Evolutionary conservation across 1,284 basidiomycete genomes (phyloP).

Genomic region (Ceratobasidium theobromae): DNA sequence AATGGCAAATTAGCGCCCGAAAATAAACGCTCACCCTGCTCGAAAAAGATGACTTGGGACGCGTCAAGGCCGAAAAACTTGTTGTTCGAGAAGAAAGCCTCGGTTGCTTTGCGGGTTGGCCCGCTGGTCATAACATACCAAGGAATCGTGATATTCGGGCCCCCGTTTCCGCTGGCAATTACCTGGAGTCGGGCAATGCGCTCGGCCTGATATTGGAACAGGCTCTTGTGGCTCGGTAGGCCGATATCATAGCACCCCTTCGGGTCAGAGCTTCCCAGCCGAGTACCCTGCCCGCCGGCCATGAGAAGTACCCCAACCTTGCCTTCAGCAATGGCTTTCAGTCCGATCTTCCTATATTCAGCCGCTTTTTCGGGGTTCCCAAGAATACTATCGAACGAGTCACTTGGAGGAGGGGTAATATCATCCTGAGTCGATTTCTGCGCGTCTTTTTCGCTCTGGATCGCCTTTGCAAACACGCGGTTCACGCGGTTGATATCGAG

Average conservation of each 20-base stretch:
- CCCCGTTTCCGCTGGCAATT: conserved; percentile 63
- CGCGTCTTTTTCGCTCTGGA: conserved; percentile 63
- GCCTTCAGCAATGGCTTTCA: conserved; percentile 78
- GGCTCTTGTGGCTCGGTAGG: conserved; percentile 86
- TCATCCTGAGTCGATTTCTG: conserved; percentile 50
- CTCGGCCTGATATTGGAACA: conserved; percentile 98
- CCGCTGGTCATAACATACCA: conserved; percentile 99
- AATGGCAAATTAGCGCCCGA: background rate
- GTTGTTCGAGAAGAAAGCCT: conserved; percentile 80
- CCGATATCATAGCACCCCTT: conserved; percentile 99
- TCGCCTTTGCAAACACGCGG: conserved; percentile 78
- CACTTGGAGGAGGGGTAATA: conserved; percentile 78
- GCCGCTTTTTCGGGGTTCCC: conserved; percentile 57
- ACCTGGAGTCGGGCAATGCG: conserved; percentile 82
- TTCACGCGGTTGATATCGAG: conserved; percentile 93
- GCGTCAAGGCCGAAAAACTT: conserved; percentile 81
- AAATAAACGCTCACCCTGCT: conserved; percentile 74
- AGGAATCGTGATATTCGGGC: conserved; percentile 64
- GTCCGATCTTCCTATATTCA: conserved; percentile 74
- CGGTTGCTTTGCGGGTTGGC: conserved; percentile 86
- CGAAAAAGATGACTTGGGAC: conserved; percentile 89
- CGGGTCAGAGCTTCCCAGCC: conserved; percentile 87
- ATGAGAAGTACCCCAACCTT: conserved; percentile 92
- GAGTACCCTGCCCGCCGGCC: conserved; percentile 97
- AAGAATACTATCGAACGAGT: conserved; percentile 66